Conservation (phyloP, 768 basidiomycete genomes). For the Calvatia gigantea region DNA sequence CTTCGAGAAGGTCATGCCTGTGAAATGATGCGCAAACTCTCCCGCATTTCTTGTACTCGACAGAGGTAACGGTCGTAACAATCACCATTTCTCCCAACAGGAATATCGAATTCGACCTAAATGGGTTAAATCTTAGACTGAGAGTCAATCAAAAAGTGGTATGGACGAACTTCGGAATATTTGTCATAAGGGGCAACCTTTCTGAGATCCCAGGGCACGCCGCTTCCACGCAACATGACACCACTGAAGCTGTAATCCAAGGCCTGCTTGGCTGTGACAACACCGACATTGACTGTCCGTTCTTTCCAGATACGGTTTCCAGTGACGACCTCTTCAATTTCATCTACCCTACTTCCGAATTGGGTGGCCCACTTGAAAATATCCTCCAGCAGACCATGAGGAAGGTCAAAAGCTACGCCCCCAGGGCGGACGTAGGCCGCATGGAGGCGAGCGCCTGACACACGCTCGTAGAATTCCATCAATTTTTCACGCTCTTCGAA, state of each 20-base stretch:
- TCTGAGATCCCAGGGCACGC: slow-evolving; percentile 91
- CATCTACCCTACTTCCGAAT: slow-evolving; percentile 86
- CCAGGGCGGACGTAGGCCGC: slow-evolving; percentile 98
- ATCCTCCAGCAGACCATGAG: slow-evolving; percentile 97
- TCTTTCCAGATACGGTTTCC: slow-evolving; percentile 99
- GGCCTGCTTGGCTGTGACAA: slow-evolving; percentile 89
- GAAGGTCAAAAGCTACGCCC: slow-evolving; percentile 96
- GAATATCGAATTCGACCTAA: slow-evolving; percentile 94
- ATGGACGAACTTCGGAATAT: slow-evolving; percentile 75
- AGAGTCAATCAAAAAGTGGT: background rate
- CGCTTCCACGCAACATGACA: slow-evolving; percentile 94
- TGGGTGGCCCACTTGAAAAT: slow-evolving; percentile 99
- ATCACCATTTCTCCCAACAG: slow-evolving; percentile 95
- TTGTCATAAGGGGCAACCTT: slow-evolving; percentile 94
- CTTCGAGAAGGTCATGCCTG: slow-evolving; percentile 37
- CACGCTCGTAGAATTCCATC: slow-evolving; percentile 99
- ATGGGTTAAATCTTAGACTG: background rate
- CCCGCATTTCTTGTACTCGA: slow-evolving; percentile 97
- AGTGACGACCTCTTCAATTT: slow-evolving; percentile 97
- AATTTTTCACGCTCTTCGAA: slow-evolving; percentile 99
- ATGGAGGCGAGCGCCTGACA: slow-evolving; percentile 95
- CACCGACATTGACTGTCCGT: slow-evolving; percentile 86
- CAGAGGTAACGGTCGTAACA: slow-evolving; percentile 98
- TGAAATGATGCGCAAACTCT: slow-evolving; percentile 84
- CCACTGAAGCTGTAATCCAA: slow-evolving; percentile 92